These are phyloP conservation scores for Blastobotrys raffinosifermentans DNA, from an alignment of 1,139 yeast species.

Conservation along the genomic window DNA sequence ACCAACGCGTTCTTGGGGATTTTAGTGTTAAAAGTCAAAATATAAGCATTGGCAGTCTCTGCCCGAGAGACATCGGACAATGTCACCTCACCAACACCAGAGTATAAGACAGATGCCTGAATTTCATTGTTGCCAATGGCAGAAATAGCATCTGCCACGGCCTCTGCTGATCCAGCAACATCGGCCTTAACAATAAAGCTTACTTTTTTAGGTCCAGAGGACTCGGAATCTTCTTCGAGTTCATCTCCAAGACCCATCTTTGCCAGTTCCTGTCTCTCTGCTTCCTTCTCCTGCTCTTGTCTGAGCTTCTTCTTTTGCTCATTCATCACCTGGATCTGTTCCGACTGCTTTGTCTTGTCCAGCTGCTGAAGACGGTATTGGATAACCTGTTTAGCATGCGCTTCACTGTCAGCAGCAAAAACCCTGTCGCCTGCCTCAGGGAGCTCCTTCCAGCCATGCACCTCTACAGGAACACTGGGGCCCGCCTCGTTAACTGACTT, in stretches of 20 bases:
- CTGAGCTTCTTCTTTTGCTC: slow-evolving; percentile 40
- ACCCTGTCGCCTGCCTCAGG: slow-evolving; percentile 91
- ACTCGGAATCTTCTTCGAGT: slow-evolving; percentile 28
- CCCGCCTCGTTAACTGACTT: slow-evolving; percentile 59
- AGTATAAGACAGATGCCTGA: slow-evolving; percentile 55
- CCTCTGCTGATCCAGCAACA: slow-evolving; percentile 68
- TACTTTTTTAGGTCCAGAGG: slow-evolving; percentile 32
- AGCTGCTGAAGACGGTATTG: slow-evolving; percentile 54
- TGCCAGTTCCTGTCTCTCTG: slow-evolving; percentile 26
- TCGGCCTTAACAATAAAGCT: slow-evolving; percentile 81
- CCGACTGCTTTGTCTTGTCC: slow-evolving; percentile 54
- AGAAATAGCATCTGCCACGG: slow-evolving; percentile 66
- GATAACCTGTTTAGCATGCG: slow-evolving; percentile 67
- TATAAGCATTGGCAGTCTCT: slow-evolving; percentile 61
- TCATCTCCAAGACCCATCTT: slow-evolving; percentile 30
- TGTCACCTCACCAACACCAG: slow-evolving; percentile 81
- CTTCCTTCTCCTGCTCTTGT: slow-evolving; percentile 39
- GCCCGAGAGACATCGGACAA: slow-evolving; percentile 84
- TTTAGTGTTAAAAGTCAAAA: slow-evolving; percentile 67
- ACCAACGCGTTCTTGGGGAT: slow-evolving; percentile 58
- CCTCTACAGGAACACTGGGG: slow-evolving; percentile 88
- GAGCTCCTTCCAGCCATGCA: slow-evolving; percentile 90
- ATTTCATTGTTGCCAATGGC: slow-evolving; percentile 86
- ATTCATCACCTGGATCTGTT: slow-evolving; percentile 67
- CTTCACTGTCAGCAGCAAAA: slow-evolving; percentile 68